A percentile compares a stretch with the other conserved stretches of the same genome.
Conservation (phyloP, 163 green algal species). For the Prototheca cutis region DNA sequence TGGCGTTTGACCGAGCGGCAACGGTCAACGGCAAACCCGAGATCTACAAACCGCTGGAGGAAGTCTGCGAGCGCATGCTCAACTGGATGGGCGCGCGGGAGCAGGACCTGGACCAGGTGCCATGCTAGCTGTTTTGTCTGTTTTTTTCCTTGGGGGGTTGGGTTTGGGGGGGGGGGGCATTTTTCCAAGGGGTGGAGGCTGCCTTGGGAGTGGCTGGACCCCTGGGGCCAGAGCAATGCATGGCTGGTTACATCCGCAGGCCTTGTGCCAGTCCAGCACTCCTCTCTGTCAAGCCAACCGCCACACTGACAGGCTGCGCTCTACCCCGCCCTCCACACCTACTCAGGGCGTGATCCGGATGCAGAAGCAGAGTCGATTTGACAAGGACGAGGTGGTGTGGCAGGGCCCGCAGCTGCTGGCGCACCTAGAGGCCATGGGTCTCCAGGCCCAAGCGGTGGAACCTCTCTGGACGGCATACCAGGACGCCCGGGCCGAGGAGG, state of each 20-base stretch:
- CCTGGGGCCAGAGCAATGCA: too few relatives aligned
- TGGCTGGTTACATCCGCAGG: too few relatives aligned
- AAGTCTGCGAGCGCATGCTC: slow-evolving; percentile 17
- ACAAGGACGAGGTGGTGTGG: not conserved
- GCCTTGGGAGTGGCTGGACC: too few relatives aligned
- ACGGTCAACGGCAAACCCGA: slow-evolving; percentile 28
- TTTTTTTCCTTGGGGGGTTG: too few relatives aligned
- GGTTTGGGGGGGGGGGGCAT: too few relatives aligned
- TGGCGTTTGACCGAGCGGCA: not conserved
- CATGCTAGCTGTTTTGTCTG: too few relatives aligned
- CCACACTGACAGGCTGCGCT: too few relatives aligned
- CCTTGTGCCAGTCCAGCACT: too few relatives aligned
- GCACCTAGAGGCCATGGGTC: slow-evolving; percentile 30
- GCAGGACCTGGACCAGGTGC: not conserved
- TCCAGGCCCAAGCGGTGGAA: slow-evolving; percentile 25
- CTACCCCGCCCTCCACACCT: too few relatives aligned
- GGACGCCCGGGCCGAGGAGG: slow-evolving; percentile 29
- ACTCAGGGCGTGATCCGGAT: not conserved
- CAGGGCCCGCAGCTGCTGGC: slow-evolving; percentile 19
- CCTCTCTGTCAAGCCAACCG: too few relatives aligned
- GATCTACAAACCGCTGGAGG: slow-evolving; percentile 42
- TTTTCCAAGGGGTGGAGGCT: too few relatives aligned
- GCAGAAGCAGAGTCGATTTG: not conserved
- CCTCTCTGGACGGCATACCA: slow-evolving; percentile 35
- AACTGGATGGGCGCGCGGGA: slow-evolving; percentile 20